A percentile compares a stretch with the other conserved stretches of the same genome.
Evolutionary conservation across 1,284 basidiomycete genomes (phyloP).

Genomic region (Fomitiporia mediterranea): DNA sequence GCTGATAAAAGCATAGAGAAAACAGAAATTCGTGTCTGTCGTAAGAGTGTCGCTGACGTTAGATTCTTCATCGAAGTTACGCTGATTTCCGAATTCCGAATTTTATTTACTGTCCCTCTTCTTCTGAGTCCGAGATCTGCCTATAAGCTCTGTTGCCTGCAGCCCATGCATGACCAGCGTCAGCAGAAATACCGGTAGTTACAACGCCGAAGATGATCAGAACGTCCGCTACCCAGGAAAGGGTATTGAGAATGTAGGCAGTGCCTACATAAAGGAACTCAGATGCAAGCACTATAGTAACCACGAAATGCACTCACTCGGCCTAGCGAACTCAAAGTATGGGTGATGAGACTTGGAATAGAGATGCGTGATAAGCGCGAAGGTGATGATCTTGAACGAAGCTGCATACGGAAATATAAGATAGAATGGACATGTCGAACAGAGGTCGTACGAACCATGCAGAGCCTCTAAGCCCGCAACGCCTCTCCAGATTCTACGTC

Average conservation of each 20-base stretch:
- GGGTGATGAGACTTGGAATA: conserved; percentile 44
- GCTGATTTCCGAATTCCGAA: neutral
- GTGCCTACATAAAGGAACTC: conserved; percentile 37
- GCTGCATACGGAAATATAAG: conserved; percentile 34
- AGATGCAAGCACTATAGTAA: neutral
- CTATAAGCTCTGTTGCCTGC: conserved; percentile 66
- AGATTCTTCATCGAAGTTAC: too few relatives aligned
- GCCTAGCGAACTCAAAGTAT: conserved; percentile 52
- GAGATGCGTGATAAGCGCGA: conserved; percentile 59
- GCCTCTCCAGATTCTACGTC: conserved; percentile 69
- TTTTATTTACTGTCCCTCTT: neutral
- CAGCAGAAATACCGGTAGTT: conserved; percentile 61
- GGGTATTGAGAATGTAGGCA: conserved; percentile 51
- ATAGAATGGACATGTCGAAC: neutral
- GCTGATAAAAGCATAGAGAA: neutral
- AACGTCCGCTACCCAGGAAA: conserved; percentile 58
- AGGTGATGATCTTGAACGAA: conserved; percentile 55
- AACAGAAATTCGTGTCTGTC: neutral
- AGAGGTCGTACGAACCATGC: conserved; percentile 42
- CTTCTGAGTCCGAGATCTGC: conserved; percentile 10
- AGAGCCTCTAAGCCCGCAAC: conserved; percentile 58
- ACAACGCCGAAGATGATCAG: conserved; percentile 50
- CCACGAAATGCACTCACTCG: conserved; percentile 40
- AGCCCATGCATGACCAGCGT: conserved; percentile 65
- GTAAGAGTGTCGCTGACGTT: neutral